A percentile compares a stretch with the other conserved stretches of the same genome.
These are phyloP conservation scores for Gentiana straminea DNA, from an alignment of 257 asterid species.

Conservation along the genomic window DNA sequence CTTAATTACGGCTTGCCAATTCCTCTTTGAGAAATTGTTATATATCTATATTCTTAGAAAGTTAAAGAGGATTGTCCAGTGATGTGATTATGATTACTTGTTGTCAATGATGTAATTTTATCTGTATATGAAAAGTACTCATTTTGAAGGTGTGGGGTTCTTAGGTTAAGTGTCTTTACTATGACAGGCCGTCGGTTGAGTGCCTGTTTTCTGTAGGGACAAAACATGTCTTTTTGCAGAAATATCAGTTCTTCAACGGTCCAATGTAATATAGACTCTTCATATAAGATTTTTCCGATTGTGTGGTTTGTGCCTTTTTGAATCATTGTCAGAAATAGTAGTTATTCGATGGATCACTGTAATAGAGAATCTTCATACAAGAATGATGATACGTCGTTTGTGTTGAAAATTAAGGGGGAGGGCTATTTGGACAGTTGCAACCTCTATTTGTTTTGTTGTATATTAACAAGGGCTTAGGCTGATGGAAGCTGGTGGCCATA, in stretches of 20 bases:
- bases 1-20: slow-evolving; percentile 85
- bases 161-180: slow-evolving; percentile 10
- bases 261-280: no score
- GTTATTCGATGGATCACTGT: no score
- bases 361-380: no score
- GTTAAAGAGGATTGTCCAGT: slow-evolving; percentile 6
- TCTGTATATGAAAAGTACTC: neutral
- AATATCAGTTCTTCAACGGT: no score
- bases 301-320: no score
- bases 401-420: slow-evolving; percentile 5
- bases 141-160: slow-evolving; percentile 5
- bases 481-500: slow-evolving; percentile 24
- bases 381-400: no score
- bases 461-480: slow-evolving; percentile 16
- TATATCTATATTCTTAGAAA: neutral
- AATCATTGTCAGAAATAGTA: no score
- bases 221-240: no score
- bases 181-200: slow-evolving; percentile 14
- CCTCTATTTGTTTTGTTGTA: slow-evolving; percentile 19
- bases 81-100: slow-evolving; percentile 1
- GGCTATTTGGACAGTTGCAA: slow-evolving; percentile 27
- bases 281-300: no score
- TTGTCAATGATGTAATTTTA: neutral
- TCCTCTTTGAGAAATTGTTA: slow-evolving; percentile 27
- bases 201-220: no score